Evolutionary conservation across 106 monocot genomes (phyloP), one percentile per base, ranked within the genome.

Genomic region (Iris macrosiphon): DNA sequence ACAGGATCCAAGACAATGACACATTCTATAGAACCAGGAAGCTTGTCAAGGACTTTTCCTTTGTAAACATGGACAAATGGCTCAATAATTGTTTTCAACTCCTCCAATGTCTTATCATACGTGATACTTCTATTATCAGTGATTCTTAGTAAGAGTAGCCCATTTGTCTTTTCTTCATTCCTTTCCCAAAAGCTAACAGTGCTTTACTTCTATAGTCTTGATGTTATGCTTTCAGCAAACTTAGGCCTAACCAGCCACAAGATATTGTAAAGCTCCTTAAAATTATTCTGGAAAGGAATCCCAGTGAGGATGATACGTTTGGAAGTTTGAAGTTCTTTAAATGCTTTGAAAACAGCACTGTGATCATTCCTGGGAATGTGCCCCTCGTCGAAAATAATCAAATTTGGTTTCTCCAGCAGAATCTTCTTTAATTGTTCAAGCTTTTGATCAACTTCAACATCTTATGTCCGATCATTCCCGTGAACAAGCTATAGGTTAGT

Each of bases 241-340:
- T 64, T 66, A 7, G 92, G 82, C 7, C 86, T 62, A 49, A 83
- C 83, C 16, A 93, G 62, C 16, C 68, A 57, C 40, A 93, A 26
- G 6, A 66, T 79, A 48, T 88, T 93, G 46, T 74, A 87, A 39
- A 84, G 76, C 72, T 93, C 93, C 8, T 14, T 29, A 57, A 93
- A 79, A 58, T 80, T 88, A 43, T 93, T 93, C 35, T 93, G 93
- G 38, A 93, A 93, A 16, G 70, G 88, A 37, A 88, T 93, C 38
- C 88, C 93, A 9, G 93, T 88, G 23, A 93, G 78, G 37, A 88
- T 72, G 25, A 93, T 73, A 4, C 93, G 60, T 16, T 74, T 62
- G 45, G 68, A 59, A 2, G 93, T 77, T 49, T 66, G 61, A 4
- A 87, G 66, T 38, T 69, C 60, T 24, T 54, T 57, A 23, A 93